phyloP scores from a whole-genome alignment of 2,329 filamentous ascomycete species.

The Trichoderma harzianum region DNA sequence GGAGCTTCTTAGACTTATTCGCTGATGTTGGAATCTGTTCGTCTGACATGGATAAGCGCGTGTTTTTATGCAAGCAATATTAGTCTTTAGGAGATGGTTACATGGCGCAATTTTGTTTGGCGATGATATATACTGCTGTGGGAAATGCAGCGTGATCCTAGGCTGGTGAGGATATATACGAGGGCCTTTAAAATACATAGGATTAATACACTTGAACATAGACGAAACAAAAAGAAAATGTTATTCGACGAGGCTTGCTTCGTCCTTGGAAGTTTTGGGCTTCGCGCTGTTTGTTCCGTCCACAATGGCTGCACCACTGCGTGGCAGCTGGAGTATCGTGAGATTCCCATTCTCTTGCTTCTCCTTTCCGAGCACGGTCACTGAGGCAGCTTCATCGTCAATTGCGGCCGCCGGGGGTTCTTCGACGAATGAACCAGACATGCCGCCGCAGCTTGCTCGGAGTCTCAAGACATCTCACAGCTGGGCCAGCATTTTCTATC shows the following conservation, averaged over 20 bases:
- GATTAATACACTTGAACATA: not conserved
- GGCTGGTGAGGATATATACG: not conserved
- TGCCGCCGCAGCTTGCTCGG: not conserved
- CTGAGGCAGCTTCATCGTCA: not conserved
- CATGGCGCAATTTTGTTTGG: not conserved
- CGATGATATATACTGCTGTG: constrained; percentile 8
- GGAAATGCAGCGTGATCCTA: not conserved
- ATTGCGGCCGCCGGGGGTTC: not conserved
- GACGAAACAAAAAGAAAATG: not conserved
- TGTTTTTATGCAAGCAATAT: not conserved
- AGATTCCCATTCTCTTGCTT: not conserved
- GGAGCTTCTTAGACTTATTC: not conserved
- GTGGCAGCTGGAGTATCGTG: not conserved
- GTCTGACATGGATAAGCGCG: not conserved
- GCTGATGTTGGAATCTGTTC: not conserved
- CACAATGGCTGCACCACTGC: not conserved
- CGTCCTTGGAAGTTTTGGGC: not conserved
- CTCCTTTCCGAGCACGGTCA: not conserved
- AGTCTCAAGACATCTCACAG: not conserved
- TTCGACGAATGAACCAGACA: not conserved
- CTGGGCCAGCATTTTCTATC: not conserved
- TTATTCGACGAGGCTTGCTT: not conserved
- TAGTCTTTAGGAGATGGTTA: not conserved
- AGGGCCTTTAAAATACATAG: not conserved
- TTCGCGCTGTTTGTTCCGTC: not conserved